phyloP scores from a whole-genome alignment of 192 early-diverging fungal genomes.

The Coemansia sp. region DNA sequence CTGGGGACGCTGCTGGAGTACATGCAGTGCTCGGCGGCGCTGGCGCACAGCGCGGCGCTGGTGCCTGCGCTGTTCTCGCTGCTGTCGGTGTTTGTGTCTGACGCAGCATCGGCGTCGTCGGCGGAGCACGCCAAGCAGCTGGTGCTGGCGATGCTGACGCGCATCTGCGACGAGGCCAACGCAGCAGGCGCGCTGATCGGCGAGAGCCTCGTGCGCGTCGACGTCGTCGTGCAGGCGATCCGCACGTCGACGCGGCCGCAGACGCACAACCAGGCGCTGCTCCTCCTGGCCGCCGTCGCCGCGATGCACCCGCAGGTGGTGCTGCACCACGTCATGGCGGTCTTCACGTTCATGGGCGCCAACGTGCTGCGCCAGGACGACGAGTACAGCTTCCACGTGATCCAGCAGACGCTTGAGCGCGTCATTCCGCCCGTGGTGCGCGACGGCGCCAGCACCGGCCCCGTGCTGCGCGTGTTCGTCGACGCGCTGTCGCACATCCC shows the following conservation, averaged over 20 bases:
- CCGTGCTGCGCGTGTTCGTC: slow-evolving; percentile 87
- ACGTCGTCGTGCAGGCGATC: slow-evolving; percentile 85
- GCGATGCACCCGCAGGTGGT: slow-evolving; percentile 79
- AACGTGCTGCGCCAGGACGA: slow-evolving; percentile 95
- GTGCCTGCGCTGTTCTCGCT: slow-evolving; percentile 72
- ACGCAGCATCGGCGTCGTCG: slow-evolving; percentile 50
- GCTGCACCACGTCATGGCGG: slow-evolving; percentile 90
- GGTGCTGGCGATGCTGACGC: slow-evolving; percentile 66
- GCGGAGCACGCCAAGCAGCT: slow-evolving; percentile 90
- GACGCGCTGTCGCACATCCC: slow-evolving; percentile 92
- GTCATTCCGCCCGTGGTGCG: slow-evolving; percentile 78
- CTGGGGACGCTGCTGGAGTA: slow-evolving; percentile 74
- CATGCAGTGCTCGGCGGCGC: slow-evolving; percentile 62
- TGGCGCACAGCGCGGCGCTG: slow-evolving; percentile 55
- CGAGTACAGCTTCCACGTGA: slow-evolving; percentile 93
- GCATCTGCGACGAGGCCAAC: slow-evolving; percentile 52
- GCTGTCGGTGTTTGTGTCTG: slow-evolving; percentile 64
- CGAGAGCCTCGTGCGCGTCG: slow-evolving; percentile 76
- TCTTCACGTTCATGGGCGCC: slow-evolving; percentile 98
- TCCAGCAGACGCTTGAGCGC: slow-evolving; percentile 84
- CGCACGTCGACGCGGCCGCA: slow-evolving; percentile 89
- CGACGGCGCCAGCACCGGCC: slow-evolving; percentile 58
- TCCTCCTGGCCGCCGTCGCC: slow-evolving; percentile 86
- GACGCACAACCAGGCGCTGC: slow-evolving; percentile 86
- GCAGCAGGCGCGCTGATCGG: slow-evolving; percentile 8